Base-by-base conservation (phyloP, 179 eudicot genomes). In the Corrigiola litoralis region DNA sequence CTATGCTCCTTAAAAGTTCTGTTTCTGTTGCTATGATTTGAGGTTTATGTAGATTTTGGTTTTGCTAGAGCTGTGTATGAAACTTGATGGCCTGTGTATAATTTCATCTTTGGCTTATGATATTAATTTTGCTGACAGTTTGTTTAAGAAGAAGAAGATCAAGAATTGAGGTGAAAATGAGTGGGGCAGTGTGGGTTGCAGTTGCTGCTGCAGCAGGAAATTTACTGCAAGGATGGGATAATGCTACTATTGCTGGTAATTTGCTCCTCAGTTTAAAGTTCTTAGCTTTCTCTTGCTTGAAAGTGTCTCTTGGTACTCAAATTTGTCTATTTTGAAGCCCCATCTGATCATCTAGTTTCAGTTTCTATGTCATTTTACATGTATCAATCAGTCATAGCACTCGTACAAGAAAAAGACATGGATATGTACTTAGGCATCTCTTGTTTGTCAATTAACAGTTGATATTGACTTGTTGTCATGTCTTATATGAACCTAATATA, bases 181-280 rank as follows among this genome's bases (percentile, higher is more conserved):
- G 81, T 63, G 90, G 84, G 49, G 84, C 96, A 25, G 94, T 89
- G 65, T 76, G 77, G 34, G 94, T 89, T 60, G 96, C 96, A 29
- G 63, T 89, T 80, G 90, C 85, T 77, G 96, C 90, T 16, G 82
- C 94, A 13, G 67, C 85, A 23, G 96, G 96, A 23, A 83, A 89
- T 75, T 71, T 89, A 27, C 75, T 89, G 38, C 90, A 83, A 79
- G 96, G 96, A 80, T 89, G 96, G 96, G 96, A 89, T 69, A 85
- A 81, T 72, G 94, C 96, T 50, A 81, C 90, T 18, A 87, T 89
- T 69, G 90, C 96, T 36, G 94, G 96, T 89, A 83, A 65, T 33
- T 44, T 51, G 54, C 37, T 66, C 56, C 47, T 7, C 1, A 65
- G 20, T 31, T 36, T n/a, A n/a, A 3, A 14, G 23, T 2, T 63